Evolutionary conservation across 495 filamentous ascomycete species (phyloP).

Genomic region (Aspergillus panamensis): DNA sequence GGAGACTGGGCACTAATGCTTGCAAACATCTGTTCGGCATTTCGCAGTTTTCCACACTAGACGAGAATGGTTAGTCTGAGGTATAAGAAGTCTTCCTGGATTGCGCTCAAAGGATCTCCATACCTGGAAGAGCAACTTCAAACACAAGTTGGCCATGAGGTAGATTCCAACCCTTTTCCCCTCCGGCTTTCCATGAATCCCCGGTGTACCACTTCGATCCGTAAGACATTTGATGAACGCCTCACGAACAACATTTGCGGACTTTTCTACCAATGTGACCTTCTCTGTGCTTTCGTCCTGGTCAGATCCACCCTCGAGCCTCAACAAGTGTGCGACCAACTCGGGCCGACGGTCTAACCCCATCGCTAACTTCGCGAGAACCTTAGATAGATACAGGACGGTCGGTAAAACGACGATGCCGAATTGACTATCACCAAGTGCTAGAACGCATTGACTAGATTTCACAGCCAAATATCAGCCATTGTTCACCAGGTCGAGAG

Average conservation of each 20-base stretch:
- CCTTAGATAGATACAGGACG: conserved; percentile 69
- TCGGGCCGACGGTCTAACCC: conserved; percentile 72
- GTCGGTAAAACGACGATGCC: conserved; percentile 75
- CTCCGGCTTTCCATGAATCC: conserved; percentile 55
- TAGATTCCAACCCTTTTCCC: conserved; percentile 88
- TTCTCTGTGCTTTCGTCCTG: conserved; percentile 55
- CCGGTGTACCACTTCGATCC: conserved; percentile 65
- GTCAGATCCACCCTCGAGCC: conserved; percentile 45
- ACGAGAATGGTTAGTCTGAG: conserved; percentile 2
- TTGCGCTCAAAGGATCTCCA: background rate
- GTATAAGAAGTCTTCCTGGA: background rate
- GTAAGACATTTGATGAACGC: conserved; percentile 89
- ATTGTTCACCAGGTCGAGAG: background rate
- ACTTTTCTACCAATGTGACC: conserved; percentile 76
- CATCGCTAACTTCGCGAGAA: conserved; percentile 76
- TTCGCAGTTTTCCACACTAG: conserved; percentile 54
- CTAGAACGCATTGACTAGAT: conserved; percentile 67
- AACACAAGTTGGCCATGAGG: conserved; percentile 81
- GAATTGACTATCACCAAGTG: conserved; percentile 71
- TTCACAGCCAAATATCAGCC: conserved; percentile 4
- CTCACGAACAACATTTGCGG: conserved; percentile 81
- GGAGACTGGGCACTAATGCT: conserved; percentile 83
- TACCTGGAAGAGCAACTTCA: conserved; percentile 86
- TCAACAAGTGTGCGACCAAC: conserved; percentile 55
- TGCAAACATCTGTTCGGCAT: conserved; percentile 80